A percentile compares a stretch with the other conserved stretches of the same genome.
Conservation (phyloP, 2,329 filamentous ascomycete species). For the Ophiosphaerella narmari region DNA sequence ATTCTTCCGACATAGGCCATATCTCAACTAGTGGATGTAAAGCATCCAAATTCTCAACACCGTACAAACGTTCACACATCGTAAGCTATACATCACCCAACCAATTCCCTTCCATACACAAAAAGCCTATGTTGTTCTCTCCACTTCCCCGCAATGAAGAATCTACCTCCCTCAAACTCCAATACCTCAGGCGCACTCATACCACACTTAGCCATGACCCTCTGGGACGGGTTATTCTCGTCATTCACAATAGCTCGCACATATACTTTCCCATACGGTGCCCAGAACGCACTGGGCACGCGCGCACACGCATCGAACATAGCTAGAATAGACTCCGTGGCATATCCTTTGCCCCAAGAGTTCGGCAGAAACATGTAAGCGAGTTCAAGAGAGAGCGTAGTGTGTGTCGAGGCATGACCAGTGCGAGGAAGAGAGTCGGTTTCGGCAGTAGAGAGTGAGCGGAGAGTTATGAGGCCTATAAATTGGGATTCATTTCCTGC, state of each 20-base stretch:
- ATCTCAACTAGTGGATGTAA: too few relatives aligned
- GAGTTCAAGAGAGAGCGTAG: slow-evolving; percentile 30
- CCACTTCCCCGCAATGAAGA: slow-evolving; percentile 25
- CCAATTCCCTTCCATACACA: slow-evolving; percentile 19
- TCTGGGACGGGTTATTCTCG: slow-evolving; percentile 23
- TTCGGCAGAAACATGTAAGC: slow-evolving; percentile 44
- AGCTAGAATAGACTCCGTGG: slow-evolving; percentile 44
- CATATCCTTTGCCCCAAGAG: slow-evolving; percentile 43
- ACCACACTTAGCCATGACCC: slow-evolving; percentile 29
- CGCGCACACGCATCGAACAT: slow-evolving; percentile 29
- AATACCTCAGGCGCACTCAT: slow-evolving; percentile 5
- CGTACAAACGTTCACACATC: too few relatives aligned
- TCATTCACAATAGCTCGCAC: slow-evolving; percentile 30
- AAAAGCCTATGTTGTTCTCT: slow-evolving; percentile 16
- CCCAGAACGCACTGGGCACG: slow-evolving; percentile 19
- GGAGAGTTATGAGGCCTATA: slow-evolving; percentile 23
- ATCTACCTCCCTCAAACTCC: slow-evolving; percentile 20
- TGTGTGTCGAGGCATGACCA: slow-evolving; percentile 7
- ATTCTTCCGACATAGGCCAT: too few relatives aligned
- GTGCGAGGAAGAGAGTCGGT: slow-evolving; percentile 10
- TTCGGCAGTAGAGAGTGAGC: slow-evolving; percentile 3
- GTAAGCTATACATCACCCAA: neutral
- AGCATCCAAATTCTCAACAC: too few relatives aligned
- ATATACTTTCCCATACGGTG: slow-evolving; percentile 25
- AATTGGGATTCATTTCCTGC: slow-evolving; percentile 4